These are phyloP conservation scores for Rhynchospora pubera DNA, from an alignment of 176 grass and related monocot genomes.

Conservation along the genomic window DNA sequence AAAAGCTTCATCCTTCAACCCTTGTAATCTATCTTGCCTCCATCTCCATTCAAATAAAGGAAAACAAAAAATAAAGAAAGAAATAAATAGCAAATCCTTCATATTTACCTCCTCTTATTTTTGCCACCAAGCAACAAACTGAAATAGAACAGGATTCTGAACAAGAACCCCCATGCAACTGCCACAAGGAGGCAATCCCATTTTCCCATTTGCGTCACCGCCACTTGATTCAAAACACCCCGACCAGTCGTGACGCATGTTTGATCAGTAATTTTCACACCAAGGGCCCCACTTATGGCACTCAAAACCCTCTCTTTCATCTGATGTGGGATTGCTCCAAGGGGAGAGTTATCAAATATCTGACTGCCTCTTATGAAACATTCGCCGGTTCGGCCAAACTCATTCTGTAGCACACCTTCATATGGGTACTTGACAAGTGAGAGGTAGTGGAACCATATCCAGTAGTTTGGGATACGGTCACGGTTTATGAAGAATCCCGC, in stretches of 20 bases:
- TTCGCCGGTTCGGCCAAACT: constrained; percentile 55
- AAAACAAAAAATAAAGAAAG: background rate
- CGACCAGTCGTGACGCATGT: constrained; percentile 56
- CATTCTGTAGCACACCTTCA: constrained; percentile 87
- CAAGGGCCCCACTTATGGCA: constrained; percentile 53
- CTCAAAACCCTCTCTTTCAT: constrained; percentile 44
- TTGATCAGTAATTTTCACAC: constrained; percentile 29
- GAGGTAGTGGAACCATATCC: constrained; percentile 98
- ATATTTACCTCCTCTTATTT: constrained; percentile 73
- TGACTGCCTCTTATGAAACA: constrained; percentile 67
- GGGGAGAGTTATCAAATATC: constrained; percentile 83
- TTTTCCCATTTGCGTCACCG: constrained; percentile 71
- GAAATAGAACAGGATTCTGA: constrained; percentile 82
- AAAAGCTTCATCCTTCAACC: constrained; percentile 7
- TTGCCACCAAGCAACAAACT: constrained; percentile 77
- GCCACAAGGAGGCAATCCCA: constrained; percentile 78
- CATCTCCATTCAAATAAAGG: background rate
- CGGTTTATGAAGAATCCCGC: constrained; percentile 93
- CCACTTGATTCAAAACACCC: constrained; percentile 42
- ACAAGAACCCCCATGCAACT: constrained; percentile 70
- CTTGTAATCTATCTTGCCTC: background rate
- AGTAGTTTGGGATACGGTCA: constrained; percentile 72
- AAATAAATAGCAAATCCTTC: background rate
- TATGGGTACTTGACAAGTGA: constrained; percentile 89
- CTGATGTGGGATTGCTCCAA: constrained; percentile 37